Conservation (phyloP, 2,329 filamentous ascomycete species). For the Aspergillus calidoustus region DNA sequence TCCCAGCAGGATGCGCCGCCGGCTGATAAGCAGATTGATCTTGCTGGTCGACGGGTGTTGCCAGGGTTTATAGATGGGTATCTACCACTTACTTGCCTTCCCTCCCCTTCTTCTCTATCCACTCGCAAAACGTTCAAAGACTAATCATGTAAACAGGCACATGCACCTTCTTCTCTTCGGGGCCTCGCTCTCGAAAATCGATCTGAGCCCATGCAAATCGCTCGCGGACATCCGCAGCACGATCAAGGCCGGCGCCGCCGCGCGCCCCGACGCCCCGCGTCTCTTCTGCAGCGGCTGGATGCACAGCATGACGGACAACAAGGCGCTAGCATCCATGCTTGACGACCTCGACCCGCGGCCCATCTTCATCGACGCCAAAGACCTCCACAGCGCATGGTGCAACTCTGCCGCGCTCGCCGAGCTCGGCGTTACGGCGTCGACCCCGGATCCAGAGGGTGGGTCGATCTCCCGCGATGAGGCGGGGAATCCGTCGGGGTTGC, state of each 20-base stretch:
- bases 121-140: not conserved
- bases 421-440: conserved; percentile 43
- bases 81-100: conserved; percentile 15
- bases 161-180: conserved; percentile 53
- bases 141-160: conserved; percentile 19
- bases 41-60: conserved; percentile 44
- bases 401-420: conserved; percentile 53
- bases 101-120: not conserved
- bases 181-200: conserved; percentile 50
- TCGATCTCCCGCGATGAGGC: conserved; percentile 49
- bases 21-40: conserved; percentile 33
- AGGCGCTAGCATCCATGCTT: conserved; percentile 49
- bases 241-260: conserved; percentile 44
- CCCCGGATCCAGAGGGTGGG: conserved; percentile 50
- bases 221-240: conserved; percentile 48
- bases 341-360: conserved; percentile 54
- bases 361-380: conserved; percentile 55
- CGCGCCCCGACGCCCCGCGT: conserved; percentile 43
- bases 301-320: conserved; percentile 50
- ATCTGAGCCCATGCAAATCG: conserved; percentile 45
- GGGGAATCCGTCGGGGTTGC: conserved; percentile 49
- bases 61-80: conserved; percentile 57
- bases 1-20: conserved; percentile 30
- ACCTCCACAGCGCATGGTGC: conserved; percentile 57
- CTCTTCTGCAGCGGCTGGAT: conserved; percentile 56